Conservation (phyloP, 306 rosid species). For the Glycine latifolia region DNA sequence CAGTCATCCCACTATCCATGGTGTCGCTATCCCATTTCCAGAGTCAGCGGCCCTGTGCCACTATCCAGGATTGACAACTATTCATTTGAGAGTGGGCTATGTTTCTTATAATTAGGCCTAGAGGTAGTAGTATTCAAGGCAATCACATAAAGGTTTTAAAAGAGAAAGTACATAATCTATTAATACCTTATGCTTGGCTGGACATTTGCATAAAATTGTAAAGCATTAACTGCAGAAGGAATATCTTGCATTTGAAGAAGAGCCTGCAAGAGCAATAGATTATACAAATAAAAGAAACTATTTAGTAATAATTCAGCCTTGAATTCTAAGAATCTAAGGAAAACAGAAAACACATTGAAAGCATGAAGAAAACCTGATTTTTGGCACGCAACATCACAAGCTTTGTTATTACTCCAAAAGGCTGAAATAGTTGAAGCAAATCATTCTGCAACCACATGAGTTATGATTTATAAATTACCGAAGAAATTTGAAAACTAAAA, state of each 20-base stretch:
- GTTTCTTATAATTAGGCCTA: neutral
- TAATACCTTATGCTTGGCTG: slow-evolving; percentile 92
- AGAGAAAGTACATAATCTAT: neutral
- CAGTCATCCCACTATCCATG: neutral
- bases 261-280: slow-evolving; percentile 63
- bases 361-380: slow-evolving; percentile 78
- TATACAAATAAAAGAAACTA: slow-evolving; percentile 30
- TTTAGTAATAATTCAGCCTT: slow-evolving; percentile 12
- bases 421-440: slow-evolving; percentile 97
- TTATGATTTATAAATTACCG: slow-evolving; percentile 27
- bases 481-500: neutral
- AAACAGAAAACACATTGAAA: slow-evolving; percentile 17
- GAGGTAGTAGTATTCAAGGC: slow-evolving; percentile 15
- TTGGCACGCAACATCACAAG: slow-evolving; percentile 99
- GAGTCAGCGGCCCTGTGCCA: neutral
- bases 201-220: slow-evolving; percentile 81
- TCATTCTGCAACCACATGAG: slow-evolving; percentile 73
- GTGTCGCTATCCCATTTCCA: neutral
- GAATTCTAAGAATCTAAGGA: slow-evolving; percentile 18
- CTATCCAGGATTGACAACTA: too few relatives aligned
- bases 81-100: neutral
- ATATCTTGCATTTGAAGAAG: slow-evolving; percentile 98
- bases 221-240: slow-evolving; percentile 82
- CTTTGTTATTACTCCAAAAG: slow-evolving; percentile 97
- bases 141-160: neutral